Base-by-base conservation (phyloP, 2,329 filamentous ascomycete species). In the Tolypocladium inflatum region DNA sequence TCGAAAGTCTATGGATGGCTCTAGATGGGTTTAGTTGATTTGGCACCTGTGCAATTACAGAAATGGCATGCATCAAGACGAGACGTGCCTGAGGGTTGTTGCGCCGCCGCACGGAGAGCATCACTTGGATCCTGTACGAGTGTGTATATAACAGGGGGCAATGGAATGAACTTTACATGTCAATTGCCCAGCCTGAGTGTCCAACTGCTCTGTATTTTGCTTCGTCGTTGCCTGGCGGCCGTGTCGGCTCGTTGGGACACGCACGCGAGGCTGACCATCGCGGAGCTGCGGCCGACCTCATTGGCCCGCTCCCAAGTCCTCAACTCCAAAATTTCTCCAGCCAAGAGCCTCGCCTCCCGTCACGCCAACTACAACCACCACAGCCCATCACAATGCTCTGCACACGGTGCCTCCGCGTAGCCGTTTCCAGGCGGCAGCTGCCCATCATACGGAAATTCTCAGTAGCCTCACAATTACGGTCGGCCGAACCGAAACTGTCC, bases 401-500 rank as follows among this genome's bases (percentile, higher is more conserved):
- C 67, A 69, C 70, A 62, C 66, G 73, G 63, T 86, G 82, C 69
- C 71, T 85, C 55, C 78, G 78, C 59, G 72, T 77, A 58, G 65
- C 70, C 60, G 62, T 71, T 53, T 59, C 67, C 55, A 67, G 65
- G 61, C 68, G 67, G 35, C 65, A 67, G 56, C 64, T 71, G 35
- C 65, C 67, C 10, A 55, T 70, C 39, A 51, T 68, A 50, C 70
- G 76, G 52, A 65, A 70, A 53, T 76, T 81, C 65, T 78, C 76
- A 59, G 72, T 72, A 30, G 70, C 71, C 50, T 59, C 69, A 48
- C 62, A 71, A 56, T 63, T 72, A 62, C 67, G 71, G 66, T 67
- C 73, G 54, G 62, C 76, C 39, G 68, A 74, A 39, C 67, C 75
- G 42, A 64, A 67, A 56, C 70, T 76, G 56, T 75, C 70, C 48